These are phyloP conservation scores for Corymbia calophylla DNA, from an alignment of 441 rosid species.

Conservation along the genomic window DNA sequence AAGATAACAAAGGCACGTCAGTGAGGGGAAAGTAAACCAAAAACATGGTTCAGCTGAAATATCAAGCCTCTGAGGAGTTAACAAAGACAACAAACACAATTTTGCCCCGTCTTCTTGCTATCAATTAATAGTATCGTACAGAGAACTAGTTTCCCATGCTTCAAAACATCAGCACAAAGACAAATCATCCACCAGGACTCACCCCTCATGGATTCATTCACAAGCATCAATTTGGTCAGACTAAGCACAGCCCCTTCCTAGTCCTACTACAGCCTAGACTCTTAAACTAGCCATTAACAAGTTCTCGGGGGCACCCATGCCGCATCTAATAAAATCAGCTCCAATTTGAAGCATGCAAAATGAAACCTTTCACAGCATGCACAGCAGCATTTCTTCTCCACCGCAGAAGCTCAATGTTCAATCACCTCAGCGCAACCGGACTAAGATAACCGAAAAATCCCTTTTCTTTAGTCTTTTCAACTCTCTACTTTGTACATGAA, in stretches of 20 bases:
- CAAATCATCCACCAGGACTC: neutral
- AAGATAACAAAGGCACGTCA: neutral
- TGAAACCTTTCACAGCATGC: neutral
- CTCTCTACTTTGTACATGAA: neutral
- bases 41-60: neutral
- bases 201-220: neutral
- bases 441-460: neutral
- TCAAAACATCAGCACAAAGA: neutral
- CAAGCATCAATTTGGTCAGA: neutral
- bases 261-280: neutral
- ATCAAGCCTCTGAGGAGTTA: neutral
- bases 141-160: neutral
- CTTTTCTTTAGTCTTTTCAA: neutral
- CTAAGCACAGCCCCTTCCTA: neutral
- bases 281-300: neutral
- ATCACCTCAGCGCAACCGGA: neutral
- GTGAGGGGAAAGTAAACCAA: accelerated
- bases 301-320: neutral
- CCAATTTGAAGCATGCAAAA: neutral
- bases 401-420: neutral
- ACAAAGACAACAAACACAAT: neutral
- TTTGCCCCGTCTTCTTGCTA: neutral
- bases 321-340: neutral
- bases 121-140: neutral
- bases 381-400: neutral